Evolutionary conservation across 176 grass and related monocot species (phyloP).

Genomic region (Coix lacrymajobi): DNA sequence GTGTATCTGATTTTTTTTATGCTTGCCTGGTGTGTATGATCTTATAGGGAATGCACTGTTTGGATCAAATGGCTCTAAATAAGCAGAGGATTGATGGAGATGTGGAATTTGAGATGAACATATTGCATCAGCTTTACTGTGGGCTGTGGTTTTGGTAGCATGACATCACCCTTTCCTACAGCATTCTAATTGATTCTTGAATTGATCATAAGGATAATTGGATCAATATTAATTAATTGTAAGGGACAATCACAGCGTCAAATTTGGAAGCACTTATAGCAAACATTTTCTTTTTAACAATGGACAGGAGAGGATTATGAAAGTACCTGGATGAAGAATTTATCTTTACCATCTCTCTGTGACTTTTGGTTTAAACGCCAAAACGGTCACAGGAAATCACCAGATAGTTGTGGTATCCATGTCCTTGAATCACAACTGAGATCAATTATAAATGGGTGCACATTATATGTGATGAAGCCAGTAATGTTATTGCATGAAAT

Average conservation of each 20-base stretch:
- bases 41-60: not conserved
- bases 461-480: not conserved
- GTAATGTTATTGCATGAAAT: not conserved
- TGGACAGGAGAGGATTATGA: not conserved
- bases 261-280: not conserved
- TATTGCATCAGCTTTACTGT: not conserved
- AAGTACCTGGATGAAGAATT: slow-evolving; percentile 30
- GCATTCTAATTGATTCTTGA: not conserved
- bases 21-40: not conserved
- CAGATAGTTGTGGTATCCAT: not conserved
- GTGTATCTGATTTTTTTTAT: not conserved
- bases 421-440: not conserved
- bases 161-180: not conserved
- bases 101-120: slow-evolving; percentile 16
- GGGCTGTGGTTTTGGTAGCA: not conserved
- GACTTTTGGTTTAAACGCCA: not conserved
- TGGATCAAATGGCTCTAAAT: not conserved
- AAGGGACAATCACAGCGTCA: not conserved
- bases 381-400: not conserved
- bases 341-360: not conserved
- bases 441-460: not conserved
- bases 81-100: not conserved
- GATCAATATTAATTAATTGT: not conserved
- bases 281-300: not conserved
- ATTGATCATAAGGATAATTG: not conserved